Evolutionary conservation across 257 asterid genomes (phyloP).

Genomic region (Nicotiana tomentosiformis): DNA sequence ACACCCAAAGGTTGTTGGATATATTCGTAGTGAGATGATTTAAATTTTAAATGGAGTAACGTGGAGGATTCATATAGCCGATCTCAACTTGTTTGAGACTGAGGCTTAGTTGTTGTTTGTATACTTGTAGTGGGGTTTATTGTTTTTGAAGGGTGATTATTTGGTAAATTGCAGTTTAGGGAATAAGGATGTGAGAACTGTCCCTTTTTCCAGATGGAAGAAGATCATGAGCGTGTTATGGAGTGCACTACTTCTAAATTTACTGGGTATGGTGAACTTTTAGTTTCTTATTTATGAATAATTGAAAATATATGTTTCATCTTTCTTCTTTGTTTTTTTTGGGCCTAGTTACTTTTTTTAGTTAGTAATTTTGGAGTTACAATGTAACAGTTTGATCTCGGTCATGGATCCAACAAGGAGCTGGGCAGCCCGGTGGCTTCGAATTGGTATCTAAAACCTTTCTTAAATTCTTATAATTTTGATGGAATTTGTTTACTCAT

Average conservation of each 20-base stretch:
- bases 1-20: too few relatives aligned
- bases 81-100: too few relatives aligned
- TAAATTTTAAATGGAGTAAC: too few relatives aligned
- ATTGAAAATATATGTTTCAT: too few relatives aligned
- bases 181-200: slow-evolving; percentile 93
- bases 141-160: neutral
- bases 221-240: slow-evolving; percentile 71
- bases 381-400: slow-evolving; percentile 54
- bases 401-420: slow-evolving; percentile 87
- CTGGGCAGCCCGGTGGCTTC: slow-evolving; percentile 98
- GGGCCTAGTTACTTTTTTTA: neutral
- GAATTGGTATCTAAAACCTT: slow-evolving; percentile 48
- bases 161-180: slow-evolving; percentile 52
- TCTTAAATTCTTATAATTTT: neutral
- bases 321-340: neutral
- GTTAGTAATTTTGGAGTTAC: neutral
- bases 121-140: too few relatives aligned
- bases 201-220: slow-evolving; percentile 86
- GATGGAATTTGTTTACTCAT: too few relatives aligned
- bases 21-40: too few relatives aligned
- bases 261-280: slow-evolving; percentile 46
- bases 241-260: slow-evolving; percentile 89
- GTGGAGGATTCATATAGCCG: too few relatives aligned
- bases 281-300: neutral
- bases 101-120: too few relatives aligned